Base-by-base conservation (phyloP, 805 yeast species). In the Metahyphopichia silvanorum region DNA sequence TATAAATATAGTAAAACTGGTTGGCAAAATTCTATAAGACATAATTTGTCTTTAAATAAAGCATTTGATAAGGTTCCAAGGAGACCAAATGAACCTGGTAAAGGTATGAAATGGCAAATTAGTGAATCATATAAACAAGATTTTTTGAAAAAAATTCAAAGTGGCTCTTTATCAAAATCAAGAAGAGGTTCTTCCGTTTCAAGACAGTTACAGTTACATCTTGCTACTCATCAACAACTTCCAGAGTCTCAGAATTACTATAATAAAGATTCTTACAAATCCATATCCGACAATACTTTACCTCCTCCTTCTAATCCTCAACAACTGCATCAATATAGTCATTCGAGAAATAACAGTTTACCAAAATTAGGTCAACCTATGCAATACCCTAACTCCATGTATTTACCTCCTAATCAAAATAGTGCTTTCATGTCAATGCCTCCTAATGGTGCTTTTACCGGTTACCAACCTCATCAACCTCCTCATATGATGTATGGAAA, bases 71-170 rank as follows among this genome's bases (percentile, higher is more conserved):
- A 93, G 62, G 97, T 91, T 15, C 96, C 98, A 25, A 74, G 99
- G 51, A 77, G 85, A 53, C 89, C 95, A 19, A 83, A 87, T 57
- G 98, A 93, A 63, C 97, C 98, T 0, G 98, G 99, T 12, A 93
- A 93, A 59, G 98, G 98, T 43, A 91, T 93, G 95, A 93, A 93
- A 62, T 93, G 99, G 99, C 94, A 88, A 63, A 89, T 93, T 38
- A 79, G 88, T 42, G 93, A 86, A 25, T 66, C 79, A 29, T 91
- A 84, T 56, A 81, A 83, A 49, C 80, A 79, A 27, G 98, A 93
- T 43, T 89, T 89, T 49, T 60, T 89, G 54, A 76, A 73, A 45
- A 86, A 88, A 63, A 79, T 89, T 63, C 77, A 76, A 38, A 79
- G 75, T 39, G 96, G 96, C 11, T 74, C 82, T 24, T 60, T 84